Evolutionary conservation across 169 alveolate genomes (phyloP), one percentile per base, ranked within the genome.

Genomic region (Prorocentrum cordatum): DNA sequence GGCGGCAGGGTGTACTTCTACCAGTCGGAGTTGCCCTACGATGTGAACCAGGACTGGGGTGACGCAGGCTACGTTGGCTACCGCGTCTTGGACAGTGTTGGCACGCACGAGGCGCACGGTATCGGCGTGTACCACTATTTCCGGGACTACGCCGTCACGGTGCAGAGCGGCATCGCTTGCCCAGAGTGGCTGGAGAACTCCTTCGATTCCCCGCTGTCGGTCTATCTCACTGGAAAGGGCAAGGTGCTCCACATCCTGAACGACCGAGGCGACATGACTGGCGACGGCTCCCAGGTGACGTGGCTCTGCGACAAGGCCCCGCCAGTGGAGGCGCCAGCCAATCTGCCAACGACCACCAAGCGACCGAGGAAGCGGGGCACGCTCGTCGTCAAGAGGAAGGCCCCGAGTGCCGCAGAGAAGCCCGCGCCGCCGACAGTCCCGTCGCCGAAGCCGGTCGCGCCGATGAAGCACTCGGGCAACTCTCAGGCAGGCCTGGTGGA

Each of bases 1-100:
- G 32, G 82, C 27, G 82, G 82, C 24, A 47, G 27, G 38, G 18
- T 38, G 31, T 70, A 38, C 39, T 38, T 70, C 62, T 70, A 38
- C 39, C 82, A 70, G 24, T 35, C 82, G 82, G 82, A 70, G 38
- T 24, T 70, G 82, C 82, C 82, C 35, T 70, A 70, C 14, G 82
- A 70, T n/a, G 82, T 70, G 42, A 70, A 26, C n/a, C 82, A 70
- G 24, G 82, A 20, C 50, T 70, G 36, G 5, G 82, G 82, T 0
- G 82, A 38, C 82, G 26, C 36, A 12, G 82, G 82, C 62, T 70
- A 38, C 47, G 62, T 29, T 24, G 82, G 82, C 42, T 70, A 70
- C 62, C 27, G 39, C 22, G 82, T 70, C 5, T 12, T 39, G 10
- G 38, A 29, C 82, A 26, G 26, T 9, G 82, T 70, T 36, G 39